Evolutionary conservation across 352 stramenopile species (phyloP), one percentile per base, ranked within the genome.

Genomic region (Globisporangium megalacanthum): DNA sequence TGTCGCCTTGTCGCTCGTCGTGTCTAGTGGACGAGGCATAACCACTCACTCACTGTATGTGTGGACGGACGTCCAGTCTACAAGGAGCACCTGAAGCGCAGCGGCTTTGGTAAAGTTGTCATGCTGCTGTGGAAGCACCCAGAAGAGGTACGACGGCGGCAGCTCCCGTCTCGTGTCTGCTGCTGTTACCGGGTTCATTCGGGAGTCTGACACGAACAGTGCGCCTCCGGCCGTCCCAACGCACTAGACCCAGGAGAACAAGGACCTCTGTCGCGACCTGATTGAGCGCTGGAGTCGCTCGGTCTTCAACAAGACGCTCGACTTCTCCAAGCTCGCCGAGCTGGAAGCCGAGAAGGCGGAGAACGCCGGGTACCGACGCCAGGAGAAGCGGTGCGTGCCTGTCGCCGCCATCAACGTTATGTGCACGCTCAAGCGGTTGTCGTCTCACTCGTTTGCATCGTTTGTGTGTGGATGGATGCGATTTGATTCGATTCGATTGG

Each of bases 71-170:
- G 4, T 15, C 19, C 31, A 89, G 82, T 95, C 11, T 90, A 89
- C 65, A 95, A 95, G 68, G 86, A 95, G 49, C 86, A 95, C 49
- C 55, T 95, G 58, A 95, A 95, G 81, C 79, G 86, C 36, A 94
- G 83, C 55, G 83, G 83, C n/a, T 86, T 95, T 51, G 86, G 86
- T 42, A 95, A 95, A 69, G 80, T 92, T 22, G 72, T 95, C 20
- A 95, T 95, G 86, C 33, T 88, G 39, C 64, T 95, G 47, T 93
- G 88, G 86, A 95, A 95, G 63, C 83, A 95, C 61, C 81, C 83
- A 3, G 65, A 86, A 52, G 86, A 95, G 73, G 83, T 94, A 70
- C 11, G 36, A 39, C 35, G 6, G 4, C 25, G 25, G 4, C 25
- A 29, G 25, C 25, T 29, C 52, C 6, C 49, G 29, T 22, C 14